phyloP scores from a whole-genome alignment of 2,329 filamentous ascomycete species.

The Trichoderma aggressivum region DNA sequence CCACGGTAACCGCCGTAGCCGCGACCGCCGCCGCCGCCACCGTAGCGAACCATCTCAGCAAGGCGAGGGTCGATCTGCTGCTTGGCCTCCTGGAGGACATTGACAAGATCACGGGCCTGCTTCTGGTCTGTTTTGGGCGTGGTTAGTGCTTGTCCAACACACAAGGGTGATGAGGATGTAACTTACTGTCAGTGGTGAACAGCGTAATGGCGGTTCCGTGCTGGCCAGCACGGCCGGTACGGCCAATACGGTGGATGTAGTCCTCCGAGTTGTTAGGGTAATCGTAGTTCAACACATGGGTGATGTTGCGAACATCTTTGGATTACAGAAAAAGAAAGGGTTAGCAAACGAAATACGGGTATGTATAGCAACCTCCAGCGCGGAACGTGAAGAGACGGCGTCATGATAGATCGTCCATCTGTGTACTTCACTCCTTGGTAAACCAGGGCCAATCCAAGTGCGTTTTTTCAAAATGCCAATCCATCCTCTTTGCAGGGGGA shows the following conservation, averaged over 20 bases:
- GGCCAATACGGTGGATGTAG: constrained; percentile 94
- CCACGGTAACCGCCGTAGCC: constrained; percentile 69
- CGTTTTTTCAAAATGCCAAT: constrained; percentile 49
- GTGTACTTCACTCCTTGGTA: constrained; percentile 53
- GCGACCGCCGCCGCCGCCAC: constrained; percentile 75
- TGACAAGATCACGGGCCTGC: constrained; percentile 94
- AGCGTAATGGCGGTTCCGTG: constrained; percentile 96
- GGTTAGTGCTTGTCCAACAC: constrained; percentile 34
- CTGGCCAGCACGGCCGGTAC: constrained; percentile 91
- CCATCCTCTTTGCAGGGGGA: constrained; percentile 32
- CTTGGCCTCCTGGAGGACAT: constrained; percentile 91
- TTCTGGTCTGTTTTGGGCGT: constrained; percentile 63
- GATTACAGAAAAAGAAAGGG: constrained; percentile 46
- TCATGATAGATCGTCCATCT: constrained; percentile 48
- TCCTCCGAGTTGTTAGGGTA: constrained; percentile 99
- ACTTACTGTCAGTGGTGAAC: constrained; percentile 98
- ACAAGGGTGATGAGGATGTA: not conserved
- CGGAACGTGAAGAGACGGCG: constrained; percentile 43
- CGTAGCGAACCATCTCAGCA: constrained; percentile 91
- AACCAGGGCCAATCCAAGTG: constrained; percentile 56
- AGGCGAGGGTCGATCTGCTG: constrained; percentile 96
- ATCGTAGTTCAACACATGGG: constrained; percentile 99
- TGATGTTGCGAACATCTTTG: constrained; percentile 99
- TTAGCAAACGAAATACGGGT: constrained; percentile 65
- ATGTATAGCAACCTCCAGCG: constrained; percentile 61